Base-by-base conservation (phyloP, 2,329 filamentous ascomycete genomes). In the Colletotrichum orchidophilum region DNA sequence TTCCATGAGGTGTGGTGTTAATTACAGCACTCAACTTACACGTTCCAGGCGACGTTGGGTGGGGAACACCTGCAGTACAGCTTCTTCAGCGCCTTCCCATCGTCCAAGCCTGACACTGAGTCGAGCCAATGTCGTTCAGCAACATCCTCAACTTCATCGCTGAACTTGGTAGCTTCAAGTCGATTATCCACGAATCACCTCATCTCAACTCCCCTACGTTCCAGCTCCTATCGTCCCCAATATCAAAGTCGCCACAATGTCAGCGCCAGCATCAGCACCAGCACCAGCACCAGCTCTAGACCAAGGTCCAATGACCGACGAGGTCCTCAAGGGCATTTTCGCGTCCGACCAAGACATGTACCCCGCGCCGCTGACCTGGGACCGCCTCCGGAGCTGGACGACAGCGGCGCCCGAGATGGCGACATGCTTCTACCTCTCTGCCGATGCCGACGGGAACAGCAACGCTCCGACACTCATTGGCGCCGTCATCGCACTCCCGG, bases 321-420 rank as follows among this genome's bases (percentile, higher is more conserved):
- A 61, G 7, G 21, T 76, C 29, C 70, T 80, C 3, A 31, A 57
- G 3, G 63, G 60, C 12, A 73, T 80, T 61, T 77, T 77, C 73
- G 70, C 63, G 9, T 79, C 77, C 2, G 79, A 80, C 63, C 78
- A 80, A 63, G 75, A 72, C 9, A 80, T 82, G 73, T 82, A 82
- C 67, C 80, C 80, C 7, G 80, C 77, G 5, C 75, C 79, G n/a
- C 73, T 81, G 42, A 73, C 77, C 11, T 76, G 77, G 61, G 59
- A 72, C 1, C 77, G 77, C 15, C 75, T 82, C 21, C 57, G 73
- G 24, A 71, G 73, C 39, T 82, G 80, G 80, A 75, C 75, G 7
- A 53, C 54, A 1, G 73, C 75, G 1, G 76, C 74, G 21, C 77
- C 79, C 1, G 75, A 77, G 8, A 60, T 80, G n/a, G 78, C 76